Base-by-base conservation (phyloP, 495 filamentous ascomycete species). In the Aspergillus indologenus region DNA sequence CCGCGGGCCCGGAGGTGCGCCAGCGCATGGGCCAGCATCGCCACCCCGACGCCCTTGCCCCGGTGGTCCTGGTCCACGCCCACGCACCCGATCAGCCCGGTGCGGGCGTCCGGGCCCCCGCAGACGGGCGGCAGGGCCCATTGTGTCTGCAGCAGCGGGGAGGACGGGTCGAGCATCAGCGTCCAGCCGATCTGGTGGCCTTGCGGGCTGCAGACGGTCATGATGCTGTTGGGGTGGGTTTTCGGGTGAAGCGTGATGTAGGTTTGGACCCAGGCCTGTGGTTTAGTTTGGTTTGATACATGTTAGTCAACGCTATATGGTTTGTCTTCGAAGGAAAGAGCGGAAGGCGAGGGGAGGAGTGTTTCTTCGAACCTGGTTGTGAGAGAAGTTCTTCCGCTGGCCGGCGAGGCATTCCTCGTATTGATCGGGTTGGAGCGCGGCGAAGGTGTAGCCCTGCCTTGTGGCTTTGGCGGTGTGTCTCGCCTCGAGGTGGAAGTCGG, bases 141-240 rank as follows among this genome's bases (percentile, higher is more conserved):
- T 19, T 64, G 56, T n/a, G 68, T 12, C 22, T 72, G 66, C 5
- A 80, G 53, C 2, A 68, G 23, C 5, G 64, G 24, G 9, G 66
- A 70, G 2, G 62, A 51, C 0, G 72, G 76, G 12, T 67, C 60
- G 3, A 79, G 70, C 79, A 81, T 81, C 26, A 82, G 50, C 1
- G 79, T 79, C 80, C 80, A 82, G 17, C 73, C 80, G 1, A 79
- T 70, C 51, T 82, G 80, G 12, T 66, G 66, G 0, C 73, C 74
- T 6, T 71, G 40, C 0, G 68, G 61, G 24, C 77, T 71, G 51
- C 76, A 79, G 1, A 77, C 80, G 2, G 68, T 65, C 76, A 82
- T 79, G 24, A 81, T 70, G 48, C 74, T 73, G 15, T 69, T 64
- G 0, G 79, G 77, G 65, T 77, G 68, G 19, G 74, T 55, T 1